Evolutionary conservation across 371 early-diverging fungal species (phyloP).

Genomic region (Actinomortierella ambigua): DNA sequence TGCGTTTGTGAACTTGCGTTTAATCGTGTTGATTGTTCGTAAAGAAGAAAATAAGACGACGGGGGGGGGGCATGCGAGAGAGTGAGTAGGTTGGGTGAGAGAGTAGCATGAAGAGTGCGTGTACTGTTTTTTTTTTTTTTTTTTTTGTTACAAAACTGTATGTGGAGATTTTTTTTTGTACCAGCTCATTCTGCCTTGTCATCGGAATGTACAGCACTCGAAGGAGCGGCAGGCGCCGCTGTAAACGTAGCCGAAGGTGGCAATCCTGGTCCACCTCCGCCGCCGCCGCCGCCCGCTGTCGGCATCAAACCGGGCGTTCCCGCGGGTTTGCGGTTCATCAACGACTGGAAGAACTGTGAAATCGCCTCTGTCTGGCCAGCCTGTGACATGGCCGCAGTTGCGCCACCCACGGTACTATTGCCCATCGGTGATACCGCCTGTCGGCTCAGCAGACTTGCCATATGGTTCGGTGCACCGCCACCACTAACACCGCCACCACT

Average conservation of each 20-base stretch:
- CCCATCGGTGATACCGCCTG: slow-evolving; percentile 11
- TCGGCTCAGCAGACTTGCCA: not conserved
- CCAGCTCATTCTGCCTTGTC: not conserved
- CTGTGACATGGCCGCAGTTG: slow-evolving; percentile 28
- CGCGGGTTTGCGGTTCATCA: slow-evolving; percentile 69
- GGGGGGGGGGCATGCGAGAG: too few species aligned
- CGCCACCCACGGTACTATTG: slow-evolving; percentile 15
- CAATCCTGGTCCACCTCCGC: slow-evolving; percentile 2
- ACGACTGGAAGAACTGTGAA: slow-evolving; percentile 87
- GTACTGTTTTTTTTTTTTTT: not conserved
- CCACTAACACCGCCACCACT: slow-evolving; percentile 19
- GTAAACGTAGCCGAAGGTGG: not conserved
- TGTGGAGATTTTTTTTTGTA: not conserved
- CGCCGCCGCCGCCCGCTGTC: not conserved
- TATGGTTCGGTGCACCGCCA: slow-evolving; percentile 9
- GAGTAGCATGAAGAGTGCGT: not conserved
- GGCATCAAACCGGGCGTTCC: slow-evolving; percentile 4
- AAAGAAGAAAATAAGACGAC: too few species aligned
- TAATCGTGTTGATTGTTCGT: too few species aligned
- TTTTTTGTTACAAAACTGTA: slow-evolving; percentile 4
- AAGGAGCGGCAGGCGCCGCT: slow-evolving; percentile 2
- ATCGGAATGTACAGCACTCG: slow-evolving; percentile 5
- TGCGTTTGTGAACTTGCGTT: too few species aligned
- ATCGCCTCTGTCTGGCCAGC: slow-evolving; percentile 78
- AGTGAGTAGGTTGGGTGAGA: too few species aligned